These are phyloP conservation scores for Cladophialophora exuberans DNA, from an alignment of 2,329 filamentous ascomycete species.

Conservation along the genomic window DNA sequence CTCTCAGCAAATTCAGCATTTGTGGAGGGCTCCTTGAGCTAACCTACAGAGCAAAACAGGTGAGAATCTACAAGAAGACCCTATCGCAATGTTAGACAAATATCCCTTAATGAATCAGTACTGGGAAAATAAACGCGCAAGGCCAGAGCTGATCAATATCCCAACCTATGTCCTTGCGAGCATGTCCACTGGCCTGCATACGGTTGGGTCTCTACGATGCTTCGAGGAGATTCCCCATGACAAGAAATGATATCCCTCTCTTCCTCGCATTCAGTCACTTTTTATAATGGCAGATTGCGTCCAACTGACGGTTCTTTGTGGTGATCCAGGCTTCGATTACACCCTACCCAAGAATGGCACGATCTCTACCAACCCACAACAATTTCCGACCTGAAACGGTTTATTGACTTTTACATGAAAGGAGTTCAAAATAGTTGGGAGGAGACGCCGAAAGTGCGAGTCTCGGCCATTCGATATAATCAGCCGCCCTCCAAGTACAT, in stretches of 20 bases:
- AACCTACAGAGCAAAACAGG: background rate
- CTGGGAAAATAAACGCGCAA: constrained; percentile 32
- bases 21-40: background rate
- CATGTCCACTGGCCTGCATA: constrained; percentile 41
- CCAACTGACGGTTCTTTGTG: background rate
- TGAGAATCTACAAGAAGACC: constrained; percentile 39
- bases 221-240: constrained; percentile 42
- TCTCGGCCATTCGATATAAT: constrained; percentile 35
- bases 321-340: constrained; percentile 43
- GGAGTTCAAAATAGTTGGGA: constrained; percentile 51
- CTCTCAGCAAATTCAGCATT: too few relatives aligned
- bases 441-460: constrained; percentile 47
- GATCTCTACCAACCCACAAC: constrained; percentile 45
- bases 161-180: constrained; percentile 43
- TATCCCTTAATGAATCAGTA: constrained; percentile 37
- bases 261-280: too few relatives aligned
- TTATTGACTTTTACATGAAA: constrained; percentile 53
- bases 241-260: constrained; percentile 42
- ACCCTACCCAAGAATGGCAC: constrained; percentile 50
- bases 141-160: constrained; percentile 35
- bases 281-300: too few relatives aligned
- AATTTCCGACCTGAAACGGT: constrained; percentile 43
- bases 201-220: constrained; percentile 42
- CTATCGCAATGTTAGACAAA: constrained; percentile 47
- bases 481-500: background rate